Percentiles rank a stretch among this genome's conserved stretches.
phyloP scores from a whole-genome alignment of 1,284 basidiomycete genomes.

The Schizopora paradoxa region DNA sequence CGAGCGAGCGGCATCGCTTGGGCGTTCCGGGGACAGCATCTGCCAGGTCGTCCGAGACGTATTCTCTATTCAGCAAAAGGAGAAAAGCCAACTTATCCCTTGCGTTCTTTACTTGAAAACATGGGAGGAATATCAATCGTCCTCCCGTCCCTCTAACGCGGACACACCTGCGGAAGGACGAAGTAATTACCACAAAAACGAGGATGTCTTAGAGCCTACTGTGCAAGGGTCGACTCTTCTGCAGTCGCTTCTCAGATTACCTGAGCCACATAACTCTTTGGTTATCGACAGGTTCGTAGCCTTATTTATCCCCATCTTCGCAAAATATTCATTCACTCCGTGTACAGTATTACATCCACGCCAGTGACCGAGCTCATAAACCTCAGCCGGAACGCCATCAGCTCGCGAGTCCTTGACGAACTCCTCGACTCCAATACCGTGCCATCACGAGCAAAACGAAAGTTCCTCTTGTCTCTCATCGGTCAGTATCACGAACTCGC shows the following conservation, averaged over 20 bases:
- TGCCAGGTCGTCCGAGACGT: conserved; percentile 28
- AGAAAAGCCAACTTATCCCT: conserved; percentile 37
- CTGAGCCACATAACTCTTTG: conserved; percentile 56
- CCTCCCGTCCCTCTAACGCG: neutral
- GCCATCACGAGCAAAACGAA: conserved; percentile 59
- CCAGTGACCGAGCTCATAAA: conserved; percentile 54
- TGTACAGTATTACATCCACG: conserved; percentile 54
- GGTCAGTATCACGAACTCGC: conserved; percentile 75
- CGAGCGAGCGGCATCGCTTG: conserved; percentile 54
- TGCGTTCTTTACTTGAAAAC: conserved; percentile 47
- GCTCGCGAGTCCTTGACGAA: conserved; percentile 80
- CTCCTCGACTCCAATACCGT: conserved; percentile 69
- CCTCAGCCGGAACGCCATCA: conserved; percentile 67
- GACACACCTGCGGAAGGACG: conserved; percentile 32
- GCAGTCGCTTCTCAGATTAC: conserved; percentile 72
- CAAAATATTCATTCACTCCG: conserved; percentile 2
- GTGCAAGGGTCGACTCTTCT: conserved; percentile 84
- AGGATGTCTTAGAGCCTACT: conserved; percentile 43
- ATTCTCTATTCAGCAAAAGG: conserved; percentile 21
- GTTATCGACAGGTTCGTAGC: conserved; percentile 60
- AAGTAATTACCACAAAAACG: neutral
- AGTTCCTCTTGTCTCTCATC: conserved; percentile 69
- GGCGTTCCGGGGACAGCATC: conserved; percentile 29
- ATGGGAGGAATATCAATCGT: conserved; percentile 26
- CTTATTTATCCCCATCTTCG: conserved; percentile 2